Evolutionary conservation across 116 monocot genomes (phyloP).

Genomic region (Phalaenopsis hybrid): DNA sequence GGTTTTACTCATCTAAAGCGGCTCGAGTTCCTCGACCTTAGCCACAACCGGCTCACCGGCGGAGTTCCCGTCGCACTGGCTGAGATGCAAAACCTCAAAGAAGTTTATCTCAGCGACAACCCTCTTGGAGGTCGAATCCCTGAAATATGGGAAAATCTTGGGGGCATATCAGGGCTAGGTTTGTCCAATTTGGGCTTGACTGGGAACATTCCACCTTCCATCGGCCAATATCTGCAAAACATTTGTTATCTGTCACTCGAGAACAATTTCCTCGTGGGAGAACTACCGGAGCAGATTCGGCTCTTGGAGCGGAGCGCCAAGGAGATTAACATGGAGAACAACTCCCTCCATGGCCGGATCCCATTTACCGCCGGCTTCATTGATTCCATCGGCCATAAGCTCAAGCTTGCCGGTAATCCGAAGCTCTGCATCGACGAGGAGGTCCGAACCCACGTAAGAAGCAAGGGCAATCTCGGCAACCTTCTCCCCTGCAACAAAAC

Average conservation of each 20-base stretch:
- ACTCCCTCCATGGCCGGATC: conserved; percentile 40
- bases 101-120: conserved; percentile 60
- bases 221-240: conserved; percentile 45
- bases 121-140: conserved; percentile 41
- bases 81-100: conserved; percentile 35
- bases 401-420: conserved; percentile 52
- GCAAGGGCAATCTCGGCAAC: conserved; percentile 12
- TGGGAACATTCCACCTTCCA: conserved; percentile 47
- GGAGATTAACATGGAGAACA: conserved; percentile 65
- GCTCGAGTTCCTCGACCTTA: conserved; percentile 61
- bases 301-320: conserved; percentile 33
- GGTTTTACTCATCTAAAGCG: conserved; percentile 15
- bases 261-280: conserved; percentile 42
- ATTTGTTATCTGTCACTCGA: conserved; percentile 44
- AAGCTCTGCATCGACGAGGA: conserved; percentile 39
- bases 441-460: conserved; percentile 5
- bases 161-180: conserved; percentile 39
- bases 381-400: conserved; percentile 35
- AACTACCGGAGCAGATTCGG: conserved; percentile 48
- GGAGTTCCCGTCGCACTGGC: conserved; percentile 41
- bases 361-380: conserved; percentile 64
- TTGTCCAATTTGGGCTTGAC: conserved; percentile 35
- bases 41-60: conserved; percentile 53
- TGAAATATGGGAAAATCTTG: conserved; percentile 51
- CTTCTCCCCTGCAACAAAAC: conserved; percentile 28